These are phyloP conservation scores for Sugiyamaella marilandica DNA, from an alignment of 805 yeast species.

Conservation along the genomic window DNA sequence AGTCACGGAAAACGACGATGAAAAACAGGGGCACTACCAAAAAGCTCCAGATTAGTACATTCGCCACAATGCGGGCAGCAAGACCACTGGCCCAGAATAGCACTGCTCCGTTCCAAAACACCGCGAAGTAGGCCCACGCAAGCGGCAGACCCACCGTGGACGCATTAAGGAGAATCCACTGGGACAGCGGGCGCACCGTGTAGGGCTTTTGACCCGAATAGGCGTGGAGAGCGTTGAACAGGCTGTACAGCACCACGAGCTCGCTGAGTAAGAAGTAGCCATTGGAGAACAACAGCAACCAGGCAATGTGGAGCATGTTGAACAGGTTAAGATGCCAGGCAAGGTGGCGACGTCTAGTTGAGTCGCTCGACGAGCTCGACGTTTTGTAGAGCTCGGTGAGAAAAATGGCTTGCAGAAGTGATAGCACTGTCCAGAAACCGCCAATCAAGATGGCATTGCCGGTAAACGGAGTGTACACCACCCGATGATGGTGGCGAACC, in stretches of 20 bases:
- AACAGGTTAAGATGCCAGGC: slow-evolving; percentile 61
- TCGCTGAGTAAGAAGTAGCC: slow-evolving; percentile 58
- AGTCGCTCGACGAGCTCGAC: not conserved
- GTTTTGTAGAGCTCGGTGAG: slow-evolving; percentile 29
- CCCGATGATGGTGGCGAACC: slow-evolving; percentile 43
- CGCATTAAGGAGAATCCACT: slow-evolving; percentile 58
- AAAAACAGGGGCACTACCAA: slow-evolving; percentile 58
- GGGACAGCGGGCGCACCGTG: slow-evolving; percentile 45
- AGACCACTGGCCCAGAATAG: slow-evolving; percentile 52
- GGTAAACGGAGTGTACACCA: slow-evolving; percentile 67
- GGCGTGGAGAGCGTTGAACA: slow-evolving; percentile 52
- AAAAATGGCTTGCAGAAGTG: slow-evolving; percentile 45
- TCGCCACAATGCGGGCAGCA: slow-evolving; percentile 62
- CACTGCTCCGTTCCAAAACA: slow-evolving; percentile 86
- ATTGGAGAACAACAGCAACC: slow-evolving; percentile 59
- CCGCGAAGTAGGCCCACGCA: slow-evolving; percentile 65
- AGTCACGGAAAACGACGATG: slow-evolving; percentile 60
- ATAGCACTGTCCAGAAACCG: slow-evolving; percentile 55
- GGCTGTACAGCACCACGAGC: slow-evolving; percentile 52
- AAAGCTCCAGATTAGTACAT: slow-evolving; percentile 73
- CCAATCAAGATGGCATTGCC: slow-evolving; percentile 36
- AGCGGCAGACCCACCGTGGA: slow-evolving; percentile 66
- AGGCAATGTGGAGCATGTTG: slow-evolving; percentile 54
- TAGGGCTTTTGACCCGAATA: slow-evolving; percentile 60
- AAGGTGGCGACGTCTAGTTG: slow-evolving; percentile 23